Percentiles rank a stretch among this genome's conserved stretches.
phyloP scores from a whole-genome alignment of 1,139 yeast species.

The Blastobotrys apis region DNA sequence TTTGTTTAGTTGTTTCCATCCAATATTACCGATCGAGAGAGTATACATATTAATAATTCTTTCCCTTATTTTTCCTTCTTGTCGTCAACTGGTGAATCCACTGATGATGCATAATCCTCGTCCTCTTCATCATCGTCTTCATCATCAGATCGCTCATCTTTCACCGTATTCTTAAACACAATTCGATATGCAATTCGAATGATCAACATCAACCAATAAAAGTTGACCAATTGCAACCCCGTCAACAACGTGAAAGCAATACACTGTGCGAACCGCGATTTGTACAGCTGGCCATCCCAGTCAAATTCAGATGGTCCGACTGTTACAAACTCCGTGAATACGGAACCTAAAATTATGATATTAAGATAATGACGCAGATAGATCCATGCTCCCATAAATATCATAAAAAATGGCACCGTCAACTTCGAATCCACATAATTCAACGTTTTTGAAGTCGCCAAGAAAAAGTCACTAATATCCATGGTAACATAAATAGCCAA shows the following conservation, averaged over 20 bases:
- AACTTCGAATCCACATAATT: slow-evolving; percentile 71
- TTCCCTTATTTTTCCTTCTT: slow-evolving; percentile 17
- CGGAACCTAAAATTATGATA: slow-evolving; percentile 76
- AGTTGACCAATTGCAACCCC: slow-evolving; percentile 79
- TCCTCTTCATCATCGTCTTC: slow-evolving; percentile 56
- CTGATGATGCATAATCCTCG: slow-evolving; percentile 23
- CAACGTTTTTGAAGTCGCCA: slow-evolving; percentile 76
- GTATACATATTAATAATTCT: not conserved
- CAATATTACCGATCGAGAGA: too few relatives aligned
- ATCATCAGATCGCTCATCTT: slow-evolving; percentile 89
- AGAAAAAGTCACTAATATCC: slow-evolving; percentile 91
- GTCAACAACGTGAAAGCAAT: slow-evolving; percentile 74
- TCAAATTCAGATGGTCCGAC: slow-evolving; percentile 78
- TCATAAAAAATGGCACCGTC: slow-evolving; percentile 61
- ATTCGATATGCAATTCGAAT: slow-evolving; percentile 69
- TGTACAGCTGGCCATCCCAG: slow-evolving; percentile 92
- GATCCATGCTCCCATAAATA: slow-evolving; percentile 72
- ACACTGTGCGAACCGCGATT: slow-evolving; percentile 91
- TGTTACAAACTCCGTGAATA: slow-evolving; percentile 77
- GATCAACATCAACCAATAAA: slow-evolving; percentile 83
- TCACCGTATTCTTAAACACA: slow-evolving; percentile 51
- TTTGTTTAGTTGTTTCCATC: too few relatives aligned
- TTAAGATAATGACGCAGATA: slow-evolving; percentile 86
- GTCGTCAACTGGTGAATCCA: slow-evolving; percentile 8
- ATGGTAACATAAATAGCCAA: slow-evolving; percentile 84